Evolutionary conservation across 208 protist species (phyloP), one percentile per base, ranked within the genome.

Genomic region (Pavlovales sp.): DNA sequence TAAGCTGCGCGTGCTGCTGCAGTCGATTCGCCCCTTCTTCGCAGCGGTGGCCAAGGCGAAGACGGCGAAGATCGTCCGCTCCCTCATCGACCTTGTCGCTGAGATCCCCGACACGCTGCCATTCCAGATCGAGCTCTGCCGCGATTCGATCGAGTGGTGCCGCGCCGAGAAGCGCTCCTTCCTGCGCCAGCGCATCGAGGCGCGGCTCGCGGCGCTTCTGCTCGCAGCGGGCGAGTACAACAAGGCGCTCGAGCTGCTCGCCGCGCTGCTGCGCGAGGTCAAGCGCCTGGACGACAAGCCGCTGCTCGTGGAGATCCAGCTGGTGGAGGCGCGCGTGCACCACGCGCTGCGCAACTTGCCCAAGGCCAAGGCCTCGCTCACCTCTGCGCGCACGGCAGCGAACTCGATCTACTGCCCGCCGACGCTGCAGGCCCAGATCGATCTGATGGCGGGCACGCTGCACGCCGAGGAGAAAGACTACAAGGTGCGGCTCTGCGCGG

Each of bases 361-460:
- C 46, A 98, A 97, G 94, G 94, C 96, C 7, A 96, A 93, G 26
- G 97, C 97, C 4, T 94, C 98, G 37, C 94, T 99, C 14, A 98
- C 98, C 0, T 93, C 97, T 22, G 97, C 97, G 28, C 95, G 98
- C 75, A 99, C 98, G 30, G 97, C 95, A 44, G 97, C 98, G 0
- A 99, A 99, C 94, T 95, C 96, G 79, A 99, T 99, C 91, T 99
- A 99, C 93, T 99, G 97, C 92, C 96, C 97, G 40, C 98, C 97
- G 66, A 92, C 96, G 18, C 93, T 98, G n/a, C 98, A 99, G 94
- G 98, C 97, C 7, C 94, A 98, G 90, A 97, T 99, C 90, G 98
- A 99, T 91, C 92, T 98, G 75, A 97, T 98, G 93, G 95, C 94
- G 22, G 98, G 98, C 44, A 95, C 98, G 0, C 94, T 99, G 41